Evolutionary conservation across 2,329 filamentous ascomycete species (phyloP).

Genomic region (Metarhizium album): DNA sequence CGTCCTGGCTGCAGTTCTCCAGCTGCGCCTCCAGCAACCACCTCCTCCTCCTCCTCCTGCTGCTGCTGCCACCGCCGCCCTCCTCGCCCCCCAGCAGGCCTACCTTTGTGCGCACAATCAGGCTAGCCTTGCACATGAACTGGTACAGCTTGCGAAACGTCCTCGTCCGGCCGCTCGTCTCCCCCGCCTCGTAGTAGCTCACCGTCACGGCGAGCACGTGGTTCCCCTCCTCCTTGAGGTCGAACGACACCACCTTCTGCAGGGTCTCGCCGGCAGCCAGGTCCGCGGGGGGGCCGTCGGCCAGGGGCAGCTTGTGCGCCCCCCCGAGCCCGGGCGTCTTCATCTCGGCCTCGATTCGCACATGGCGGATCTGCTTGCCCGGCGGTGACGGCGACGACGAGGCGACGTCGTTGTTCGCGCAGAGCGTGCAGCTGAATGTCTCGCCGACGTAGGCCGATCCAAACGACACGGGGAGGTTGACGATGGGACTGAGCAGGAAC

Average conservation of each 20-base stretch:
- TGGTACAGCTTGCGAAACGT: slow-evolving; percentile 95
- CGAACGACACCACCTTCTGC: slow-evolving; percentile 74
- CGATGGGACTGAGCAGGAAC: slow-evolving; percentile 50
- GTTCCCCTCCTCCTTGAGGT: slow-evolving; percentile 87
- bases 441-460: slow-evolving; percentile 93
- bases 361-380: slow-evolving; percentile 53
- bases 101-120: slow-evolving; percentile 86
- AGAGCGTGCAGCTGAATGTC: slow-evolving; percentile 87
- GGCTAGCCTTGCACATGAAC: slow-evolving; percentile 81
- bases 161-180: slow-evolving; percentile 58
- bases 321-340: slow-evolving; percentile 61
- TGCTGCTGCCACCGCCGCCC: neutral
- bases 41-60: slow-evolving; percentile 18
- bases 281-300: slow-evolving; percentile 24
- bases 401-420: slow-evolving; percentile 74
- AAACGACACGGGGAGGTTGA: slow-evolving; percentile 84
- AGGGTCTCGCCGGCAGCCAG: slow-evolving; percentile 55
- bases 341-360: slow-evolving; percentile 85
- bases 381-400: slow-evolving; percentile 7
- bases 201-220: slow-evolving; percentile 91
- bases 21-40: slow-evolving; percentile 90
- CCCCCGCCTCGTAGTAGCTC: slow-evolving; percentile 81
- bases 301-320: slow-evolving; percentile 56
- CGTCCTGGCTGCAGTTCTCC: slow-evolving; percentile 83
- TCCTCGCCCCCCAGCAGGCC: slow-evolving; percentile 44